Evolutionary conservation across 1,284 basidiomycete genomes (phyloP), one percentile per base, ranked within the genome.

Genomic region (Cutaneotrichosporon dermatis): DNA sequence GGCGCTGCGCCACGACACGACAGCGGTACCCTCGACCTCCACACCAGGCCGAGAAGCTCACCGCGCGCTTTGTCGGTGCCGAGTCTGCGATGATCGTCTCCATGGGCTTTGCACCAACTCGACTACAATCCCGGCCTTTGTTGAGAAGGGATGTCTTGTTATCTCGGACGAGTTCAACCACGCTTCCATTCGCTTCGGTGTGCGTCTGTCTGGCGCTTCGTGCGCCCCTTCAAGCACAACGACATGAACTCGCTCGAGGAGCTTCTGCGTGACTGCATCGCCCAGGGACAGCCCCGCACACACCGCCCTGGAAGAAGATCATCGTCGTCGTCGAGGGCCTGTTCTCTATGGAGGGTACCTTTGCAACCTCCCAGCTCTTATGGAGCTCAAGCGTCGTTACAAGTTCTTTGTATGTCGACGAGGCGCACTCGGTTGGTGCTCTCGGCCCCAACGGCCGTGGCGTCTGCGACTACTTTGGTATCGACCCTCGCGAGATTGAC

Each of bases 231-330:
- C 86, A 95, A 95, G 83, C 96, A 99, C 79, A 99, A 98, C 75
- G 86, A 97, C 76, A 92, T 98, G 88, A 77, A 83, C 51, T 85
- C 83, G 53, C 81, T 99, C 60, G 94, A 98, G 78, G 76, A 80
- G 6, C 75, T 98, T 8, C 80, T 99, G 66, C 83, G 88, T 49
- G 96, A 99, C 79, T 88, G 87, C 49, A 96, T 99, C 79, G 91
- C 88, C 67, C 95, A 99, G 78, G 95, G 95, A 34, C 95, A 98
- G 78, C 93, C 95, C 2, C 88, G 93, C 79, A 98, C 93, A 0
- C 96, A 98, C 76, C 80, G 95, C 13, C 96, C 2, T 99, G 95
- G 95, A 97, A 96, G 82, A 98, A 97, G 83, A 99, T 99, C 66
- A 74, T 99, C 50, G 69, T 99, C 51, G 86, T 98, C 60, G 92